These are phyloP conservation scores for Sequoia sempervirens DNA, from an alignment of 75 land plant species.

Conservation along the genomic window DNA sequence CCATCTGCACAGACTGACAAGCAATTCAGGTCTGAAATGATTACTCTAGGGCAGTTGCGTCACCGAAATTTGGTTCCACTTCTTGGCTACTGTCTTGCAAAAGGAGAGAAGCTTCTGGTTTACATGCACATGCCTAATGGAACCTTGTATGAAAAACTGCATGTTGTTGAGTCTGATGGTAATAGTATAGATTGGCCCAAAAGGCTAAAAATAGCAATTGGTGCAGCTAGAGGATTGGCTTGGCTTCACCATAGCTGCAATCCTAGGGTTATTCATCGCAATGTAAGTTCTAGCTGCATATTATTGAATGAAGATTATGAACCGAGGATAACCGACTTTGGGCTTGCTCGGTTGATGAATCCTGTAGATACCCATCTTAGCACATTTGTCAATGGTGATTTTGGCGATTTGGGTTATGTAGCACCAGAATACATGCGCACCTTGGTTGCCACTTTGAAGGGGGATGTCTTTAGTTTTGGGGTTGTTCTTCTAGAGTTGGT, in stretches of 20 bases:
- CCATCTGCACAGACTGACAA: constrained; percentile 63
- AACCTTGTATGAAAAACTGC: constrained; percentile 49
- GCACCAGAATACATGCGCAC: constrained; percentile 93
- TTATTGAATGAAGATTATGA: constrained; percentile 75
- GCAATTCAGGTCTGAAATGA: constrained; percentile 84
- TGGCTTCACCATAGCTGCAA: constrained; percentile 98
- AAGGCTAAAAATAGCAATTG: constrained; percentile 74
- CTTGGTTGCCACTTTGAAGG: constrained; percentile 78
- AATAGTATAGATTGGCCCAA: constrained; percentile 56
- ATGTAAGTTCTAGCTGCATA: constrained; percentile 84
- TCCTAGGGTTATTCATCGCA: constrained; percentile 85
- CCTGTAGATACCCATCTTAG: constrained; percentile 90
- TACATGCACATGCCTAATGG: constrained; percentile 88
- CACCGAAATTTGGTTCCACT: constrained; percentile 84
- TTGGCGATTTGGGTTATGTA: constrained; percentile 93
- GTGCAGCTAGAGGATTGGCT: constrained; percentile 82
- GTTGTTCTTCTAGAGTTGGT: constrained; percentile 89
- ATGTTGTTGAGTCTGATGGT: constrained; percentile 18
- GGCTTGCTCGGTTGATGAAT: constrained; percentile 92
- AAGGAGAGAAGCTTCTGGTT: constrained; percentile 74
- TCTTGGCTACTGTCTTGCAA: constrained; percentile 78
- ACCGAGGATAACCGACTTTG: constrained; percentile 89
- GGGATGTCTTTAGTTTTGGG: constrained; percentile 97
- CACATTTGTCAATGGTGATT: constrained; percentile 92
- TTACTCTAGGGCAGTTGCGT: constrained; percentile 54